Percentiles rank a stretch among this genome's conserved stretches.
Evolutionary conservation across 441 rosid genomes (phyloP).

Genomic region (Populus hybrid): DNA sequence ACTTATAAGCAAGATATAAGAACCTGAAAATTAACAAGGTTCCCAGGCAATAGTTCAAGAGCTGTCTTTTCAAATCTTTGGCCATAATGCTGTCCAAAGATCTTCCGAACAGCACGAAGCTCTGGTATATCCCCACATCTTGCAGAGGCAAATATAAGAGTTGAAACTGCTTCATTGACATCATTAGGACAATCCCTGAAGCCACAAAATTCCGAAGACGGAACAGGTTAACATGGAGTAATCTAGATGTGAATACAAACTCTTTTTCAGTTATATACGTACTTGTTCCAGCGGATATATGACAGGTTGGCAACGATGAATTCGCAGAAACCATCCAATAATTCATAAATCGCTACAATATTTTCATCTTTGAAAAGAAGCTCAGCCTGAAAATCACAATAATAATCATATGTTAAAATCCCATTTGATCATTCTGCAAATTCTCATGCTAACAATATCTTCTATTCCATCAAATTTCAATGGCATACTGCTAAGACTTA

Average conservation of each 20-base stretch:
- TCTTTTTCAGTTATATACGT: background rate
- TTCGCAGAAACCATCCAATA: constrained; percentile 61
- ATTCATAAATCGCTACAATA: constrained; percentile 45
- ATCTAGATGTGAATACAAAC: background rate
- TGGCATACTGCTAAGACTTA: background rate
- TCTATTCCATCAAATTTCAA: background rate
- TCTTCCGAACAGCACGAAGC: constrained; percentile 58
- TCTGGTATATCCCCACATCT: constrained; percentile 85
- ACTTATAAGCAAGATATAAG: background rate
- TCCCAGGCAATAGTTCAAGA: constrained; percentile 53
- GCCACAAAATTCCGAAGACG: constrained; percentile 8
- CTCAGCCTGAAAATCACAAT: constrained; percentile 44
- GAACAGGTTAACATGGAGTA: background rate
- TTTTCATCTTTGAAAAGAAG: constrained; percentile 58
- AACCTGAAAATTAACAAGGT: constrained; percentile 71
- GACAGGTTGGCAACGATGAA: constrained; percentile 44
- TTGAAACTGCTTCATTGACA: constrained; percentile 82
- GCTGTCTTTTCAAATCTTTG: constrained; percentile 46
- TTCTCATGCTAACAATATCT: background rate
- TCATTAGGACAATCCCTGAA: constrained; percentile 68
- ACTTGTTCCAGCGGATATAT: constrained; percentile 63
- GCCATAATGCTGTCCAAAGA: constrained; percentile 71
- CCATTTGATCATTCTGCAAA: too few relatives aligned
- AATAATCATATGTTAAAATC: background rate
- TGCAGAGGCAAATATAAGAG: constrained; percentile 75